Base-by-base conservation (phyloP, 371 early-diverging fungal genomes). In the Circinella umbellata region DNA sequence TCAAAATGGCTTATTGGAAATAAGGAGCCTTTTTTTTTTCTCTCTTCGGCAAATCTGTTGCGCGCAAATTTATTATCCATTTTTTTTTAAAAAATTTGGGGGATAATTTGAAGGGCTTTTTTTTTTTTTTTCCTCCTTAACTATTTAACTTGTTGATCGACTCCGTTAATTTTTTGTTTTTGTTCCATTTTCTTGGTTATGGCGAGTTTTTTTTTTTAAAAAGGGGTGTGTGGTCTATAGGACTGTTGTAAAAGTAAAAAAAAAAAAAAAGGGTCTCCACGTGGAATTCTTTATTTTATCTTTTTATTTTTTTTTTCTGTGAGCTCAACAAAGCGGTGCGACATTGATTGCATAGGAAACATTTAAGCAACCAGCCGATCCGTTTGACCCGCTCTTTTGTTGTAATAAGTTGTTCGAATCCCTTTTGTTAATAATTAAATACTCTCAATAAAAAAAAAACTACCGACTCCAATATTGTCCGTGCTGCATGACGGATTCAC, bases 291-390 rank as follows among this genome's bases (percentile, higher is more conserved):
- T 57, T 57, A 17, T 57, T 57, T n/a, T 57, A 7, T 57, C 27
- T 9, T n/a, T 34, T 15, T 39, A 10, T 42, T 42, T 6, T 1
- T 42, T 6, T 42, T 6, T 42, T 42, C 9, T 42, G 42, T 42
- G 42, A 9, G 42, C 42, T 42, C 15, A 53, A 53, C 53, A 64
- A 69, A 69, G 60, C 47, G 70, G 67, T 68, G 54, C 60, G 57
- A 68, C 72, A 69, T 69, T 69, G 64, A 36, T 36, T 69, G 70
- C 70, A 69, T 54, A 42, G 64, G 48, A 35, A 35, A n/a, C 15
- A 17, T 42, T 9, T 46, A 17, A 20, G 54, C 68, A 68, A 48
- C 38, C 17, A 47, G 62, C 54, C 68, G 62, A 60, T 68, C 68
- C 62, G 61, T 34, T 49, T 10, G 54, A 63, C 17, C 63, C 46